Base-by-base conservation (phyloP, 1,139 yeast genomes). In the Zygoascus sp. region DNA sequence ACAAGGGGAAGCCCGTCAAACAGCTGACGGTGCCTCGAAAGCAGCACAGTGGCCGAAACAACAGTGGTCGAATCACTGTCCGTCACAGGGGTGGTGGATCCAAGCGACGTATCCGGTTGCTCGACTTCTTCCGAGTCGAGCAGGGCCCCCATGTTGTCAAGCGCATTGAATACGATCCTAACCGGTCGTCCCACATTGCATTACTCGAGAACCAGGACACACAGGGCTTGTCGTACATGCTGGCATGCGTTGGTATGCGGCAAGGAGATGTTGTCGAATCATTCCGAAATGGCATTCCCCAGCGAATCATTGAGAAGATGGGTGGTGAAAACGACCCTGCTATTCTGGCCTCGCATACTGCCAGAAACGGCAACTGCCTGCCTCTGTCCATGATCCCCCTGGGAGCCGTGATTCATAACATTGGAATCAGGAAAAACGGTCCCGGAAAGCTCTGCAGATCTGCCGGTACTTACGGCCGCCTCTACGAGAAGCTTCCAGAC, bases 11-110 rank as follows among this genome's bases (percentile, higher is more conserved):
- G 46, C 97, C 98, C 2, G 69, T 85, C 47, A 75, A 76, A 61
- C 81, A 81, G 47, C 74, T 92, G 61, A 92, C 99, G 0, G 76
- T 76, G 21, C 79, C 90, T 34, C 80, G 79, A 60, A 81, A 82
- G 64, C 77, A 79, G 52, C 79, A 80, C 42, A 84, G 95, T 46
- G 99, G 99, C 56, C 82, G 99, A 70, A 90, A 92, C 66, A 76
- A 85, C 66, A 74, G 83, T 10, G 99, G 99, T 57, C 77, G 79
- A 56, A 87, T 92, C 59, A 87, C 96, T 7, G 83, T 88, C 38
- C 80, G 98, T 64, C 97, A 94, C 64, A 81, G 94, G 66, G 98
- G 98, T 65, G 98, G 98, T 60, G 98, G 97, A 40, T 95, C 87
- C 65, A 88, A 85, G 66, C 82, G 89, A 62, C 79, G 98, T 67